These are phyloP conservation scores for Penicillium aurantiogriseum DNA, from an alignment of 2,329 filamentous ascomycete species.

Conservation along the genomic window DNA sequence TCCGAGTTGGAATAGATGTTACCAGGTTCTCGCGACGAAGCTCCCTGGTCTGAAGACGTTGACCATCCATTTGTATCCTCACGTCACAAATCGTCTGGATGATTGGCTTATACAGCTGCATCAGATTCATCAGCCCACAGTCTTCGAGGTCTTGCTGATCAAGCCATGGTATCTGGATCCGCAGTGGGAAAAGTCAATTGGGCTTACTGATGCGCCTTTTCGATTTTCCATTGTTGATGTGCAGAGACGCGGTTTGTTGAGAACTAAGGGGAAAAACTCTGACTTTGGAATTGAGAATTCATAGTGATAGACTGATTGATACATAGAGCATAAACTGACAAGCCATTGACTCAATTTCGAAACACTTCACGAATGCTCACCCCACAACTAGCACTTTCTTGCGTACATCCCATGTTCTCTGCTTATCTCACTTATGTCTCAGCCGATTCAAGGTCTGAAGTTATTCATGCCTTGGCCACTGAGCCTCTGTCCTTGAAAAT, in stretches of 20 bases:
- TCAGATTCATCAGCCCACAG: neutral
- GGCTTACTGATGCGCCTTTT: neutral
- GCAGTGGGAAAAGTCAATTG: neutral
- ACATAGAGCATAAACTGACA: neutral
- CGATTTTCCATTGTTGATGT: neutral
- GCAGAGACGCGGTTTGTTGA: neutral
- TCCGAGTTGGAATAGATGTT: neutral
- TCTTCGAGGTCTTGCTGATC: neutral
- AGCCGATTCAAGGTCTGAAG: neutral
- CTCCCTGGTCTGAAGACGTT: neutral
- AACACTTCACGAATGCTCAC: neutral
- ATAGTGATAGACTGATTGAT: neutral
- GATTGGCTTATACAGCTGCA: neutral
- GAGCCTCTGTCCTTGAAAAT: neutral
- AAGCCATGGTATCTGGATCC: neutral
- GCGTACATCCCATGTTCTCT: neutral
- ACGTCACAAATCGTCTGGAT: neutral
- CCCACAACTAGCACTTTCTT: neutral
- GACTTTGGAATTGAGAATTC: neutral
- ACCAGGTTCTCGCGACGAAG: neutral
- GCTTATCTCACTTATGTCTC: neutral
- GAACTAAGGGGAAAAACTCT: neutral
- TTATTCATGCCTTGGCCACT: neutral
- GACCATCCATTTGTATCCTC: constrained; percentile 1
- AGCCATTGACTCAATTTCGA: neutral